Base-by-base conservation (phyloP, 176 grass and related monocot genomes). In the Aegilops tauschii region DNA sequence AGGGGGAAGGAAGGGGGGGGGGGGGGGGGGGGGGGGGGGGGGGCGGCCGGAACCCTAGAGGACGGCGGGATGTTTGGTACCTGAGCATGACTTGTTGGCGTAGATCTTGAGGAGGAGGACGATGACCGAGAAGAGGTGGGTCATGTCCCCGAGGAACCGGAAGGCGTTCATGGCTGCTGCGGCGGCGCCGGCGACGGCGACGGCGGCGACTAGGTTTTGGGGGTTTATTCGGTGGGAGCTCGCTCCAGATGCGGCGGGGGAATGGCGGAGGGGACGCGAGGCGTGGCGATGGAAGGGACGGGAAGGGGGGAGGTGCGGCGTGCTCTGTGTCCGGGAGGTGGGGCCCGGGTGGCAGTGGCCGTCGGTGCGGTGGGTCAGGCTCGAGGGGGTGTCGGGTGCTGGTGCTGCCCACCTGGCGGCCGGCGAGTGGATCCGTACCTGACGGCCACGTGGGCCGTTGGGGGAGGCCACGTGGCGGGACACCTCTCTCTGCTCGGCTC, bases 31-130 rank as follows among this genome's bases (percentile, higher is more conserved):
- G 23, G 23, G 23, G 32, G 32, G 32, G 32, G 0, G 9, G 21
- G 11, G 6, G 2, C 28, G 21, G 69, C 20, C 1, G 68, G 68
- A 89, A 85, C 80, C 65, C 64, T 81, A 73, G 35, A 61, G 39
- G 39, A 0, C 9, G 37, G 0, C 11, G 44, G 72, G 44, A 12
- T 49, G 5, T 25, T 8, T 16, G 4, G 64, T 85, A 98, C 96
- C 96, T 73, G 96, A 95, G 79, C 96, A 98, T 14, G 96, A 95
- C 72, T 98, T 98, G 84, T 92, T 98, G 81, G 96, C 91, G 88
- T 98, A 98, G 93, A 98, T 98, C 96, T 98, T 98, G 84, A 98
- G 96, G 65, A 98, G 91, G 77, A 98, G 96, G 86, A 98, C 91
- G 86, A 98, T 82, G 32, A 98, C 92, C 86, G 93, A 95, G 82